These are phyloP conservation scores for Tricholoma hemisulphureum DNA, from an alignment of 768 basidiomycete species.

Conservation along the genomic window DNA sequence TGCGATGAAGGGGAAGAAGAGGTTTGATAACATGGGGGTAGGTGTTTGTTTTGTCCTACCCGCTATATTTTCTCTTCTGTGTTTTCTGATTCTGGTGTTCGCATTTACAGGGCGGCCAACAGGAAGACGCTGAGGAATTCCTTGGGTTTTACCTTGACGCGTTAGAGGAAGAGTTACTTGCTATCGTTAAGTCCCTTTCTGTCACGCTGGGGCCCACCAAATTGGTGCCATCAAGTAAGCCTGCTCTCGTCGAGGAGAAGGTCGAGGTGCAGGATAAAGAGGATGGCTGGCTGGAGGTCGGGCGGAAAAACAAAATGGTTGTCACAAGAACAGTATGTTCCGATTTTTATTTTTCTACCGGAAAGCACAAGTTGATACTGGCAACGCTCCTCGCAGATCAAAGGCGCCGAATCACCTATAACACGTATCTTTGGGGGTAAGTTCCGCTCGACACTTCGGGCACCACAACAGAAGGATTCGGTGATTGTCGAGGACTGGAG, in stretches of 20 bases:
- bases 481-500: constrained; percentile 92
- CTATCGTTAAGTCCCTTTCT: constrained; percentile 49
- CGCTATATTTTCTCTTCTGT: constrained; percentile 6
- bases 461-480: constrained; percentile 81
- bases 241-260: constrained; percentile 41
- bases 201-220: constrained; percentile 33
- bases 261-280: constrained; percentile 33
- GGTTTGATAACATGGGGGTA: constrained; percentile 91
- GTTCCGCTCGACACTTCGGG: constrained; percentile 79
- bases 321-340: constrained; percentile 73
- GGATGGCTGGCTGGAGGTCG: constrained; percentile 92
- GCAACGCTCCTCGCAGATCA: constrained; percentile 47
- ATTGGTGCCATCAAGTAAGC: constrained; percentile 16
- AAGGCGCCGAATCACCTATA: constrained; percentile 81
- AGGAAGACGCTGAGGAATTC: constrained; percentile 99
- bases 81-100: constrained; percentile 4
- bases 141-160: constrained; percentile 96
- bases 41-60: constrained; percentile 33
- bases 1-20: constrained; percentile 89
- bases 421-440: constrained; percentile 93
- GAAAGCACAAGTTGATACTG: constrained; percentile 1
- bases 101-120: constrained; percentile 69
- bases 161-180: constrained; percentile 85
- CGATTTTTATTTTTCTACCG: background rate
- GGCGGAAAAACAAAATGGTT: constrained; percentile 78